Evolutionary conservation across 805 yeast genomes (phyloP), one percentile per base, ranked within the genome.

Genomic region (Wickerhamiella allomyrinae): DNA sequence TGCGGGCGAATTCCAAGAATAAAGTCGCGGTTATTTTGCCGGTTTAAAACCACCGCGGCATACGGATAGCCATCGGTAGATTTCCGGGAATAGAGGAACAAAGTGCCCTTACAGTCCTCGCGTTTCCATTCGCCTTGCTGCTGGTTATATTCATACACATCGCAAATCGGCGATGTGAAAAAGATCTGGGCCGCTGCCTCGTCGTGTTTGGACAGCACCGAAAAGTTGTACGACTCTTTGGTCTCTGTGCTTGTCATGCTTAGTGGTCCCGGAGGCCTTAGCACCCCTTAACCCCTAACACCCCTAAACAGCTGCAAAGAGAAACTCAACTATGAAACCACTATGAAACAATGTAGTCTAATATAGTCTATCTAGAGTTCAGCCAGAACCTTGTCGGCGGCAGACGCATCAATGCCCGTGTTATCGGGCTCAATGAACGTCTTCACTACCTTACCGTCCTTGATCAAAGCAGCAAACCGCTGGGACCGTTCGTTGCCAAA

Each of bases 371-470:
- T 37, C 39, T 53, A 57, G 24, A 60, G 36, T 23, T 52, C 29
- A 37, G 43, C 43, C 33, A 57, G 40, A n/a, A 62, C 61, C 27
- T 54, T 49, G 20, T 45, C 46, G n/a, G 57, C 58, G 35, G 51
- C 48, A 13, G 58, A 49, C n/a, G 46, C 63, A 22, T 73, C 70
- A 49, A 85, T 72, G 10, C 86, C 73, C 34, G 78, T 74, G 62
- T 75, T 76, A 57, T 85, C 94, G 20, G 93, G 89, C 66, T 86
- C 95, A 39, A 76, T 74, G 55, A 79, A 79, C 25, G 74, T 65
- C 46, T 76, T 65, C 38, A 65, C 62, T 43, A 86, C 86, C 53
- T 67, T 69, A 45, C 93, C 94, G 51, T 85, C 74, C 47, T 81
- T 79, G 13, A 84, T 77, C 41, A 82, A 61, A 35, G 82, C 66